Percentiles rank a stretch among this genome's conserved stretches.
phyloP scores from a whole-genome alignment of 75 land plant species.

The Pseudotsuga menziesii region DNA sequence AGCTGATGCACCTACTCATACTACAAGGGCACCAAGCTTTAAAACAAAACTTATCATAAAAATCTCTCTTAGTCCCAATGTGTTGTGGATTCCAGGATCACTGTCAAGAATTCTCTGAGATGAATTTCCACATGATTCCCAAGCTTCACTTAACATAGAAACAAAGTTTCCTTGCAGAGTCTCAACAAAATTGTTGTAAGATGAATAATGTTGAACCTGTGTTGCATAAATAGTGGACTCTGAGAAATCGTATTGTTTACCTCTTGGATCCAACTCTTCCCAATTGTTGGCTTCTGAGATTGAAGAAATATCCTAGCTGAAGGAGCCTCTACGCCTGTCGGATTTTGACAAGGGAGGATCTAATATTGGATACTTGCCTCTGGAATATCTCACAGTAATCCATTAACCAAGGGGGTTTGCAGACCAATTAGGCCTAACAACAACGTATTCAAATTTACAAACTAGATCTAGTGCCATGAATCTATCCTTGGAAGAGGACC shows the following conservation, averaged over 20 bases:
- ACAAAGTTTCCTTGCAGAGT: not conserved
- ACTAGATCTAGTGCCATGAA: too few relatives aligned
- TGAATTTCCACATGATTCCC: not conserved
- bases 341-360: not conserved
- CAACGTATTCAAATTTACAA: too few relatives aligned
- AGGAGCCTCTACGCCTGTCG: not conserved
- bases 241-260: not conserved
- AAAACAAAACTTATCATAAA: too few relatives aligned
- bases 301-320: not conserved
- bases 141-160: not conserved
- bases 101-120: too few relatives aligned
- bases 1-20: not conserved
- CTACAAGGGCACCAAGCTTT: not conserved
- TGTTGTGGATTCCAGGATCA: not conserved
- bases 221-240: not conserved
- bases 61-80: not conserved
- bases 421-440: not conserved
- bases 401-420: not conserved
- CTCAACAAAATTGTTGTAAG: too few relatives aligned
- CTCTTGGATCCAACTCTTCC: not conserved
- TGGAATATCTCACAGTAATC: conserved; percentile 1
- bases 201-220: too few relatives aligned
- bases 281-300: not conserved
- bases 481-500: not conserved
- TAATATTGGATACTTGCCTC: too few relatives aligned